A percentile compares a stretch with the other conserved stretches of the same genome.
Conservation (phyloP, 164 flowering plant genomes). For the Protea cynaroides region DNA sequence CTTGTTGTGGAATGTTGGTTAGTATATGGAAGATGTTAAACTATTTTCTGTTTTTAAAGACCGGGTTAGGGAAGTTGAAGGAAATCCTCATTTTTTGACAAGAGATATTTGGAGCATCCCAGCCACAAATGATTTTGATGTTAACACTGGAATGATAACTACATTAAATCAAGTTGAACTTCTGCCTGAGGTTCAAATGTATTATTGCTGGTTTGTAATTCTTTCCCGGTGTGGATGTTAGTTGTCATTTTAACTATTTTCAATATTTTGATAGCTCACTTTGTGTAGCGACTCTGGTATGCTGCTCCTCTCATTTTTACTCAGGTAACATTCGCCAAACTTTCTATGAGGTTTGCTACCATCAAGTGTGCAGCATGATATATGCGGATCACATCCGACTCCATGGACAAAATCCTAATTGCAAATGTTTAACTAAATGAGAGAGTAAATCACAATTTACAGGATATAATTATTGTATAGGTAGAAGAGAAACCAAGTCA, state of each 20-base stretch:
- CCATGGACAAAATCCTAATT: constrained; percentile 89
- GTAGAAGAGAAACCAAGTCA: not conserved
- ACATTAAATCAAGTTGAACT: constrained; percentile 64
- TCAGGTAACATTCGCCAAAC: constrained; percentile 99
- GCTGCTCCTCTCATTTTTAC: constrained; percentile 62
- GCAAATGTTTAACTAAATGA: not conserved
- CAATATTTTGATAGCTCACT: not conserved
- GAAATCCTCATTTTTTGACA: constrained; percentile 95
- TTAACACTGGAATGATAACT: constrained; percentile 50
- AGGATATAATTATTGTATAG: not conserved
- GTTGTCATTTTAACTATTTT: constrained; percentile 2
- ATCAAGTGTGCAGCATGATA: constrained; percentile 90
- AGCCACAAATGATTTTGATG: constrained; percentile 58
- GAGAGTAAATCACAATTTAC: not conserved
- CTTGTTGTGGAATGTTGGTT: constrained; percentile 74
- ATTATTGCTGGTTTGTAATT: constrained; percentile 51
- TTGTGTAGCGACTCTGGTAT: constrained; percentile 37
- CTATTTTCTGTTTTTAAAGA: constrained; percentile 84
- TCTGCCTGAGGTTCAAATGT: constrained; percentile 63
- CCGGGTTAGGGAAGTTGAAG: constrained; percentile 74
- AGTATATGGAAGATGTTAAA: constrained; percentile 77
- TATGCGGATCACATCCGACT: constrained; percentile 87
- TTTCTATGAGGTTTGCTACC: constrained; percentile 95
- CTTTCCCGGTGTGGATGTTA: not conserved
- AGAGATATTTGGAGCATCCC: constrained; percentile 74